These are phyloP conservation scores for Leccinum pellstonianum DNA, from an alignment of 768 basidiomycete genomes.

Conservation along the genomic window DNA sequence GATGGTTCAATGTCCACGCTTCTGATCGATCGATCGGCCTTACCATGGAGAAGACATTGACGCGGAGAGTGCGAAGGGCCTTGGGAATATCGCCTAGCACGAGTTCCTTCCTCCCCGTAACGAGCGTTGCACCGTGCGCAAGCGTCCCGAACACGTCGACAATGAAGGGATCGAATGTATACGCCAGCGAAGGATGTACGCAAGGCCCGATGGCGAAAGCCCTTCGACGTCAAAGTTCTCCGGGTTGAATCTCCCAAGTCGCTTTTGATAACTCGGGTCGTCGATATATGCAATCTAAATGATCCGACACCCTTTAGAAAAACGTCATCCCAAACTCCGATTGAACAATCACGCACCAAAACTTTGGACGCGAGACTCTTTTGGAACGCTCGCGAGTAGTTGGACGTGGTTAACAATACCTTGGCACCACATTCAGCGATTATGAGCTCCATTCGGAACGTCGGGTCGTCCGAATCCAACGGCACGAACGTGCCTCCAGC, in stretches of 20 bases:
- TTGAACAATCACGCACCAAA: slow-evolving; percentile 12
- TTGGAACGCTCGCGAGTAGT: no score
- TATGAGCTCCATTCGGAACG: no score
- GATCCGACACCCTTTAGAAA: neutral
- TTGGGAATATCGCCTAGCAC: slow-evolving; percentile 32
- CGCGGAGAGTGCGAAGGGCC: slow-evolving; percentile 27
- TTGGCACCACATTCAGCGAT: no score
- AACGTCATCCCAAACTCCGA: neutral
- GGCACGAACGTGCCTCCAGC: no score
- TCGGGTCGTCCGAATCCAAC: no score
- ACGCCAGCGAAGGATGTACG: slow-evolving; percentile 28
- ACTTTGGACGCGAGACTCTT: slow-evolving; percentile 25
- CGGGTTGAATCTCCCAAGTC: slow-evolving; percentile 10
- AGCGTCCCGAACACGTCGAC: slow-evolving; percentile 20
- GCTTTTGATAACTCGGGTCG: slow-evolving; percentile 29
- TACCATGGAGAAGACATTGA: slow-evolving; percentile 11
- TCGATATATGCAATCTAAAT: slow-evolving; percentile 29
- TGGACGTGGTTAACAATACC: no score
- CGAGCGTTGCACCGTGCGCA: slow-evolving; percentile 20
- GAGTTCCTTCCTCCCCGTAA: slow-evolving; percentile 25
- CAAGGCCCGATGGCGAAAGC: slow-evolving; percentile 21
- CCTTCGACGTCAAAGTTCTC: slow-evolving; percentile 24
- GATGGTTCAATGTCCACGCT: neutral
- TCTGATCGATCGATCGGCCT: neutral
- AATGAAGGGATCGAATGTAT: slow-evolving; percentile 30